phyloP scores from a whole-genome alignment of 2,329 filamentous ascomycete genomes.

The Nannizziopsis barbatae region DNA sequence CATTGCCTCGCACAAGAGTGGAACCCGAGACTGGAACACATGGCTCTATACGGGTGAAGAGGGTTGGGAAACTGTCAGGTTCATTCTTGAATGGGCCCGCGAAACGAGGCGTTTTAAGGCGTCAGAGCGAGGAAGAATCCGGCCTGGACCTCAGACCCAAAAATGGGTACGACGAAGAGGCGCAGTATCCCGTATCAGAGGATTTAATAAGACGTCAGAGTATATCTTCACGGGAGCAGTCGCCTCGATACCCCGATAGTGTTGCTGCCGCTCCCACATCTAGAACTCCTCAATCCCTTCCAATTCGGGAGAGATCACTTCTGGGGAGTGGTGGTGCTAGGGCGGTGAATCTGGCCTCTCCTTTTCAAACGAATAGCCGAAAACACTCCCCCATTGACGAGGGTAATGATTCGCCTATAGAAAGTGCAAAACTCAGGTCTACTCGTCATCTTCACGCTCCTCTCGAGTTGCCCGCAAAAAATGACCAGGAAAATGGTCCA shows the following conservation, averaged over 20 bases:
- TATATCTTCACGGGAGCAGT: conserved; percentile 7
- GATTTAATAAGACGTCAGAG: conserved; percentile 6
- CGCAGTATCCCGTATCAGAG: neutral
- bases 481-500: conserved; percentile 78
- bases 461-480: conserved; percentile 48
- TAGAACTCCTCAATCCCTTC: conserved; percentile 11
- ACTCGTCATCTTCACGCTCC: conserved; percentile 47
- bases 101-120: conserved; percentile 54
- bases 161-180: conserved; percentile 1
- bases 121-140: conserved; percentile 55
- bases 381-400: neutral
- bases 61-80: conserved; percentile 62
- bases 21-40: conserved; percentile 57
- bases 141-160: conserved; percentile 15
- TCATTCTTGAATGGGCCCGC: conserved; percentile 72
- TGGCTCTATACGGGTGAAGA: conserved; percentile 65
- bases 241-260: conserved; percentile 18
- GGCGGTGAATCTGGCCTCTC: neutral
- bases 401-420: neutral
- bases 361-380: neutral
- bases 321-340: neutral
- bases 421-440: conserved; percentile 35
- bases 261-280: conserved; percentile 14
- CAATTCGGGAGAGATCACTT: conserved; percentile 4
- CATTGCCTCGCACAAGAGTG: conserved; percentile 25